phyloP scores from a whole-genome alignment of 1,284 basidiomycete species.

The Rhodotorula sp. region DNA sequence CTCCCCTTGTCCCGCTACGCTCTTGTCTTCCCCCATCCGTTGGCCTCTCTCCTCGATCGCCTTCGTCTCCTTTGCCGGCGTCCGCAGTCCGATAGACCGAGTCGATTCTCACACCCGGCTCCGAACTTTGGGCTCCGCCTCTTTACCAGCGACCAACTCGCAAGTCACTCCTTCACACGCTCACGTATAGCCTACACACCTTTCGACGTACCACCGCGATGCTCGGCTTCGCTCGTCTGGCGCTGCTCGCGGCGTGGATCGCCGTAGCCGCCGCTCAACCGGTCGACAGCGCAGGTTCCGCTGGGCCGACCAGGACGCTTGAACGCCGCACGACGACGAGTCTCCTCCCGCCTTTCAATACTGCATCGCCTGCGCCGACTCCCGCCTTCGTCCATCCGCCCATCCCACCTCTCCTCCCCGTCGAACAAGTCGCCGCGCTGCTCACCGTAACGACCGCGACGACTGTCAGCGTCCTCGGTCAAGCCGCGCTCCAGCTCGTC shows the following conservation, averaged over 20 bases:
- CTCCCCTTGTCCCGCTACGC: background rate
- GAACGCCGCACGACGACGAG: background rate
- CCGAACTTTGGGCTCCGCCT: background rate
- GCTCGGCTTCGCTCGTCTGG: background rate
- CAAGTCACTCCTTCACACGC: background rate
- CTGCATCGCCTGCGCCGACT: conserved; percentile 6
- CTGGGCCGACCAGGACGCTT: too few relatives aligned
- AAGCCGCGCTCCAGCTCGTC: background rate
- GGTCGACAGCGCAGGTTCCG: background rate
- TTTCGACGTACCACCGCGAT: background rate
- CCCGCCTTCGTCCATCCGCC: conserved; percentile 7
- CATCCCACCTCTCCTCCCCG: background rate
- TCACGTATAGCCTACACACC: background rate
- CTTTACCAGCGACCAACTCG: background rate
- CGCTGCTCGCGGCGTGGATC: background rate
- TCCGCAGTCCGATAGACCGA: background rate
- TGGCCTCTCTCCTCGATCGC: background rate
- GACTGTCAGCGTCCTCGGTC: background rate
- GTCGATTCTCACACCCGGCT: background rate
- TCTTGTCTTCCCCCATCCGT: background rate
- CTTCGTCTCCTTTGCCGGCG: background rate
- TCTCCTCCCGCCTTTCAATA: background rate
- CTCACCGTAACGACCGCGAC: conserved; percentile 8
- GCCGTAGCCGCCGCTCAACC: background rate
- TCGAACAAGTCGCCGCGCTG: conserved; percentile 3